phyloP scores from a whole-genome alignment of 1,139 yeast genomes.

The Suhomyces bribrorum region DNA sequence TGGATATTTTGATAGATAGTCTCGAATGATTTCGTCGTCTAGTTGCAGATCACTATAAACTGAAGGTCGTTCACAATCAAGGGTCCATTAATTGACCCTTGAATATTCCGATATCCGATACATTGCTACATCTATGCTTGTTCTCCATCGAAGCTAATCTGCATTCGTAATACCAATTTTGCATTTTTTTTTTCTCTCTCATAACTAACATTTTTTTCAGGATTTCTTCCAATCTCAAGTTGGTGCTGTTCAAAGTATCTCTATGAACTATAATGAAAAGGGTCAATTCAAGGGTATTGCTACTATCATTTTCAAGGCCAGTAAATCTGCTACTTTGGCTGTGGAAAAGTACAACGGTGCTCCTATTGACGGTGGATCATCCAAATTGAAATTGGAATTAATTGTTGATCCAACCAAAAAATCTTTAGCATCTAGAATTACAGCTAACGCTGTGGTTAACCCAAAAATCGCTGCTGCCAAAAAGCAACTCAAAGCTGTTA shows the following conservation, averaged over 20 bases:
- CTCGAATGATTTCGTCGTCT: conserved; percentile 5
- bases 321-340: conserved; percentile 69
- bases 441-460: conserved; percentile 41
- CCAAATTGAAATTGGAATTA: conserved; percentile 78
- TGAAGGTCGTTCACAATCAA: neutral
- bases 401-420: conserved; percentile 81
- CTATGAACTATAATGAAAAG: conserved; percentile 77
- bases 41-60: neutral
- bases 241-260: conserved; percentile 77
- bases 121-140: conserved; percentile 2
- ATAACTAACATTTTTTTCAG: conserved; percentile 43
- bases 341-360: conserved; percentile 88
- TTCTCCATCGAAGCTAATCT: conserved; percentile 3
- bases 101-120: neutral
- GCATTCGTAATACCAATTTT: conserved; percentile 2
- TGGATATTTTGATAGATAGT: conserved; percentile 4
- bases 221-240: conserved; percentile 87
- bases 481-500: conserved; percentile 21
- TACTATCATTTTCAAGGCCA: conserved; percentile 71
- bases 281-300: conserved; percentile 94
- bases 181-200: conserved; percentile 9
- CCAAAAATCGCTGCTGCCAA: conserved; percentile 28
- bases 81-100: neutral
- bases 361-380: conserved; percentile 85
- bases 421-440: conserved; percentile 73